phyloP scores from a whole-genome alignment of 2,329 filamentous ascomycete species.

The Diplocarpon rosae region DNA sequence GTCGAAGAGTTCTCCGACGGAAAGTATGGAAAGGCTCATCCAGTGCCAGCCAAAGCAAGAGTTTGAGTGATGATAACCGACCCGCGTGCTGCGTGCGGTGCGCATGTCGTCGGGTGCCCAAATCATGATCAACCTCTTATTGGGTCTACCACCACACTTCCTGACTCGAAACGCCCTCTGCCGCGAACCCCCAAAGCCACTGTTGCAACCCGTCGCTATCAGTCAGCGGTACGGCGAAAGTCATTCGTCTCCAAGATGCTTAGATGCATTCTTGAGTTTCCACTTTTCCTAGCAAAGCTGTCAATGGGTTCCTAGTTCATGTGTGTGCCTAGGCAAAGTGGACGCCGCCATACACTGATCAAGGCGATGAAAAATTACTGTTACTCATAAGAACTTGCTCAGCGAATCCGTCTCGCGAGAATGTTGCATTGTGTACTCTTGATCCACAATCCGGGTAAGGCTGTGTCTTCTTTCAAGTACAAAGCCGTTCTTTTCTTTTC shows the following conservation, averaged over 20 bases:
- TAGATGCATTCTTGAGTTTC: background rate
- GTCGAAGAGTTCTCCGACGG: no score
- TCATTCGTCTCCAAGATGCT: background rate
- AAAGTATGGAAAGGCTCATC: no score
- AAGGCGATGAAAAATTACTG: conserved; percentile 11
- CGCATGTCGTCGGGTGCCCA: no score
- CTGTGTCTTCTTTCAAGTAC: background rate
- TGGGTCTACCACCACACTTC: background rate
- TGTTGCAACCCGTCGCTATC: background rate
- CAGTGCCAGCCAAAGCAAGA: no score
- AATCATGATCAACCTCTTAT: background rate
- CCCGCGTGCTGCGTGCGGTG: no score
- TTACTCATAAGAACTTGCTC: conserved; percentile 6
- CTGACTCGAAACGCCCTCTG: background rate
- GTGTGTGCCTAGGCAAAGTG: conserved; percentile 1
- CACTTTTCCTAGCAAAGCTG: no score
- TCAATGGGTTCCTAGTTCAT: background rate
- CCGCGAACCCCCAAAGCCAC: background rate
- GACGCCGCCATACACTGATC: conserved; percentile 7
- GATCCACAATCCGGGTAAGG: conserved; percentile 1
- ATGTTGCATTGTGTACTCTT: conserved; percentile 1
- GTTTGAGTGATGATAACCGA: no score
- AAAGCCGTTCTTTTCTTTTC: background rate
- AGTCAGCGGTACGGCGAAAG: background rate
- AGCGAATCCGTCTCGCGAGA: background rate